Evolutionary conservation across 2,329 filamentous ascomycete species (phyloP), one percentile per base, ranked within the genome.

Genomic region (Rugonectria rugulosa): DNA sequence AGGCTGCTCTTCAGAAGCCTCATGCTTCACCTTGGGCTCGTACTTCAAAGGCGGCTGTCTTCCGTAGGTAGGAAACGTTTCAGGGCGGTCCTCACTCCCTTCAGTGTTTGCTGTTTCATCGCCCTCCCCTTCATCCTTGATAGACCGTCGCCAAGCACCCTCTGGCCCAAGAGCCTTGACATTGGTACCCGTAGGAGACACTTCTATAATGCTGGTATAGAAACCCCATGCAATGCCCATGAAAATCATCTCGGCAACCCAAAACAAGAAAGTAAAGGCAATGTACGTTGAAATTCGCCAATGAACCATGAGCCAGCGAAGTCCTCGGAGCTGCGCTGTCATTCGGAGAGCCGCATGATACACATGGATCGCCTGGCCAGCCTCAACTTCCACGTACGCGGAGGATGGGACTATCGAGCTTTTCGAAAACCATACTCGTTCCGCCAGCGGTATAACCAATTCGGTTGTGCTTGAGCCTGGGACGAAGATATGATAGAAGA

Each of bases 261-360:
- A 98, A 73, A 97, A 97, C 1, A 84, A 64, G 1, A 78, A 73
- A 0, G 88, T 90, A 66, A 92, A 89, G 1, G 88, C 67, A 1
- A 89, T 47, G 55, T 92, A 92, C 5, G 87, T 87, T 2, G 86
- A 72, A 29, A 95, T 68, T 11, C 89, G 86, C 75, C 94, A 88
- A 58, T 91, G 87, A 67, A 95, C 95, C 90, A 99, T 96, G 51
- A 93, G 67, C 86, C 90, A 95, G 43, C 89, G 79, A 57, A 97
- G 72, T 0, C 94, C 94, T 10, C 83, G 81, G 61, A 97, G 86
- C 48, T 86, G 83, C 5, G 94, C 93, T 23, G 83, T 86, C 59
- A 98, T 85, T 3, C 81, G 82, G 27, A 96, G 80, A 12, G 75
- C 77, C 4, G 85, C 87, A 17, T 78, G 77, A 71, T 97, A 97